Evolutionary conservation across 2,329 filamentous ascomycete genomes (phyloP).

Genomic region (Gremmenia infestans): DNA sequence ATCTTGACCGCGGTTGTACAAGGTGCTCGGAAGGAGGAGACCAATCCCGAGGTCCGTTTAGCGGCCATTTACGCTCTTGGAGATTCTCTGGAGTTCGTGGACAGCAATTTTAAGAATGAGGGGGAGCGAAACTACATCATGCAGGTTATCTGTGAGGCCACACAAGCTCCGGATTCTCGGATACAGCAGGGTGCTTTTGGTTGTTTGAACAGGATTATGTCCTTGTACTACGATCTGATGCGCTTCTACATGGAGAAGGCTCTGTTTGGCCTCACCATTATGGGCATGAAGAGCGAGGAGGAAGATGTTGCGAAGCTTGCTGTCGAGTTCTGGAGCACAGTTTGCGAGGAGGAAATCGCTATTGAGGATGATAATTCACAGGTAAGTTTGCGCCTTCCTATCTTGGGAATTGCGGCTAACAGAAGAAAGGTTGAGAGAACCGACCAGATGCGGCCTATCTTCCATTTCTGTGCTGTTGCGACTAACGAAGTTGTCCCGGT

Average conservation of each 20-base stretch:
- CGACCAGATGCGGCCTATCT: conserved; percentile 75
- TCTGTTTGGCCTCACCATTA: conserved; percentile 91
- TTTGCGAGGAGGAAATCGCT: conserved; percentile 96
- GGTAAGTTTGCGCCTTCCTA: conserved; percentile 39
- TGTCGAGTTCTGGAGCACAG: conserved; percentile 99
- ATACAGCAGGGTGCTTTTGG: conserved; percentile 97
- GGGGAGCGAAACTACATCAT: conserved; percentile 99
- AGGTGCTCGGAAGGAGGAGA: conserved; percentile 93
- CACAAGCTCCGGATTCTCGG: conserved; percentile 82
- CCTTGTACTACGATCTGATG: conserved; percentile 99
- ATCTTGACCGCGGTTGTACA: conserved; percentile 97
- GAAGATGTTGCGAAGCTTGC: conserved; percentile 98
- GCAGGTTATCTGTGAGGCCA: conserved; percentile 99
- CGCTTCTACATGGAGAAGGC: conserved; percentile 99
- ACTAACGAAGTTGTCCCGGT: conserved; percentile 93
- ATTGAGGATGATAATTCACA: conserved; percentile 96
- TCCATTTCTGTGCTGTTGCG: conserved; percentile 91
- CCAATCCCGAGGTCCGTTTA: conserved; percentile 83
- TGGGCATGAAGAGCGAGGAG: conserved; percentile 97
- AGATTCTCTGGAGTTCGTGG: conserved; percentile 95
- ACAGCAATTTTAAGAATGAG: conserved; percentile 98
- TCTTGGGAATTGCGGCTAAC: background rate
- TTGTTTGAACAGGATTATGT: conserved; percentile 98
- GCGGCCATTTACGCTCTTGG: conserved; percentile 91
- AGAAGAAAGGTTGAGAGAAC: conserved; percentile 23